Base-by-base conservation (phyloP, 495 filamentous ascomycete species). In the Aspergillus asperescens region DNA sequence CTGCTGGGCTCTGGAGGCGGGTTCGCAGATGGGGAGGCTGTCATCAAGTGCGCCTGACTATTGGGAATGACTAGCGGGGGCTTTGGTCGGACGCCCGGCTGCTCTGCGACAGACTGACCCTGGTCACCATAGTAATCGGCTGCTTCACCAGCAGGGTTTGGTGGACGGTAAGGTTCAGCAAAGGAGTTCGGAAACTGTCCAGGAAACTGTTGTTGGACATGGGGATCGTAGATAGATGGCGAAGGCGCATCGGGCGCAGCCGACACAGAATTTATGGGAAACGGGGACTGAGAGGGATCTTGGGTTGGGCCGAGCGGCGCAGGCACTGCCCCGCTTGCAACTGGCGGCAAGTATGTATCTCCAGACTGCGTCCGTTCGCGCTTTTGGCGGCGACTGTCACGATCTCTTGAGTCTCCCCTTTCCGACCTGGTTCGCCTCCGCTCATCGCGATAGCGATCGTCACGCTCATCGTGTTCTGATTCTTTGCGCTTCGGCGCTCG, bases 71-170 rank as follows among this genome's bases (percentile, higher is more conserved):
- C 68, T 2, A 73, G 66, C 20, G 82, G 81, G 7, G 70, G 68
- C 4, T 72, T 59, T 19, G 76, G 74, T 25, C 83, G 74, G 4
- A 81, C 67, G 29, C 83, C 83, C 2, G 83, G 83, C 62, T 86
- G 83, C 1, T 71, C 51, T n/a, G 64, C 57, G 9, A 85, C 81
- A 10, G 81, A 84, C 57, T 85, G 69, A 0, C 82, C 83, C 60
- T 81, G 78, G 62, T 86, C 83, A 15, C 77, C 76, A 54, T 86
- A 86, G 61, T 84, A 87, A 39, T 84, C 81, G 19, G 83, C 79
- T 2, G 83, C 83, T n/a, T 76, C 74, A 23, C 83, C 83, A 5
- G 68, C 68, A 46, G 72, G 72, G 34, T 80, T 70, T n/a, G 71
- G 70, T n/a, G 78, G 79, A 43, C 66, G 70, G 53, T 77, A 82